Base-by-base conservation (phyloP, 2,329 filamentous ascomycete genomes). In the Botrytis deweyae region DNA sequence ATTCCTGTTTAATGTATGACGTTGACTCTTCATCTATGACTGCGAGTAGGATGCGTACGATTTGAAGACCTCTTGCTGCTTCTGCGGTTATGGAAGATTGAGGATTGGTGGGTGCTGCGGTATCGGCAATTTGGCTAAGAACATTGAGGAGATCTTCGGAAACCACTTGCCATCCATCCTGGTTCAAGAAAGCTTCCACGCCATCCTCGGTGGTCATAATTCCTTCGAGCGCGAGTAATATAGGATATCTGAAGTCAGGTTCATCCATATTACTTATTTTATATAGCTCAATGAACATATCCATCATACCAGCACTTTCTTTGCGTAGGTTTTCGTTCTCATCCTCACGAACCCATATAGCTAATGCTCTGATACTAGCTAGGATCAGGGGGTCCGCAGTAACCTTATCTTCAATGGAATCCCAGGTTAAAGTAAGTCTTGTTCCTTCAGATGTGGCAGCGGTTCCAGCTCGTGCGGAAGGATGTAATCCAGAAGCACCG, bases 341-440 rank as follows among this genome's bases (percentile, higher is more conserved):
- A 73, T 93, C 90, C 75, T 93, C 91, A 12, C 88, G 84, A n/a
- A 92, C 82, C 91, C 91, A 93, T 29, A 92, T 84, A 1, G 89
- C 86, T 44, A 92, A 78, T 0, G 87, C 83, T 63, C 88, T 83
- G 36, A 92, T 81, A 0, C 88, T 86, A 4, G 90, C 87, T 3
- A 90, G 84, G 2, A 91, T 84, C 12, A 92, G 83, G 1, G 88
- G 86, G 77, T 93, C 91, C 10, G 85, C 82, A 18, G 78, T 78
- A 44, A 83, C 82, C 75, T 85, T 83, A 16, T 85, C 84, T 72
- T 85, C 84, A 74, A 79, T 79, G 0, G 87, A 85, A 73, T 91
- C 89, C 89, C 89, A 92, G 0, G 87, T 84, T 22, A 91, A 81
- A 0, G 86, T 86, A 42, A 84, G 82, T 40, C 82, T 83, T 25